These are phyloP conservation scores for Acacia confusa DNA, from an alignment of 306 rosid species.

Conservation along the genomic window DNA sequence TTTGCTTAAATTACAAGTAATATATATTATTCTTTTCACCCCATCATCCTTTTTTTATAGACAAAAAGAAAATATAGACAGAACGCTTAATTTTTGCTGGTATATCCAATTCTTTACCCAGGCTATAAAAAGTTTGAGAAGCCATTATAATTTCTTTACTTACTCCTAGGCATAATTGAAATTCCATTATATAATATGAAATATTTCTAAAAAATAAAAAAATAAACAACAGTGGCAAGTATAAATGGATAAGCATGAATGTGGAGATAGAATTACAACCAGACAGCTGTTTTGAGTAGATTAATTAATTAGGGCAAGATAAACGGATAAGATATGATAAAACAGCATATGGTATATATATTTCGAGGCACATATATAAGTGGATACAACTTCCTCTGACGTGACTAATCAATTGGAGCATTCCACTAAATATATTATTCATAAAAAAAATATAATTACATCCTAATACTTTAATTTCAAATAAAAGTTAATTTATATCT, in stretches of 20 bases:
- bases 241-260: slow-evolving; percentile 26
- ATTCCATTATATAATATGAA: neutral
- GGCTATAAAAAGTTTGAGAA: neutral
- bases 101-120: too few relatives aligned
- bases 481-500: neutral
- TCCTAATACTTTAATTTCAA: neutral
- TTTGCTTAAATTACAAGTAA: neutral
- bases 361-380: neutral
- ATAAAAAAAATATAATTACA: neutral
- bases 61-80: neutral
- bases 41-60: neutral
- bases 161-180: neutral
- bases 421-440: neutral
- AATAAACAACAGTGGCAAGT: neutral
- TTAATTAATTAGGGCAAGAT: slow-evolving; percentile 19
- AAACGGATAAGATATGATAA: slow-evolving; percentile 28
- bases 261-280: slow-evolving; percentile 6
- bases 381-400: neutral
- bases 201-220: neutral
- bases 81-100: neutral
- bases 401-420: neutral
- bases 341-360: neutral
- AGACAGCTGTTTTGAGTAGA: slow-evolving; percentile 5
- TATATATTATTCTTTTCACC: neutral
- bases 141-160: neutral